Conservation (phyloP, 345 rosid species). For the Turnera subulata region DNA sequence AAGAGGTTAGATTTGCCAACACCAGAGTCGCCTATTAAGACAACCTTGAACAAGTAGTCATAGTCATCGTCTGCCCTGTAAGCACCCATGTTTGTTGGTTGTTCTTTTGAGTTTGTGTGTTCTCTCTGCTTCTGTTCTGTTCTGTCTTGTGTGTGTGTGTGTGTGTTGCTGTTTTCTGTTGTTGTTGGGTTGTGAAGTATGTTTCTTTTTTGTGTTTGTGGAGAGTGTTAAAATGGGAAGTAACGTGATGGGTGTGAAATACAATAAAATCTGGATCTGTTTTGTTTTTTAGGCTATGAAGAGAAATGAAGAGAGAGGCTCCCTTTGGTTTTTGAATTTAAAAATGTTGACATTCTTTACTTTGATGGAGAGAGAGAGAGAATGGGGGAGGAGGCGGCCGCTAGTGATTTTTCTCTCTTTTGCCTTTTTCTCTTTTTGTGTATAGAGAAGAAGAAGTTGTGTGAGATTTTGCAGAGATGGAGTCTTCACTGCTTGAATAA, state of each 20-base stretch:
- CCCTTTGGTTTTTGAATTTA: conserved; percentile 1
- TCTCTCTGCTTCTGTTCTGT: neutral
- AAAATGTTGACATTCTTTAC: conserved; percentile 7
- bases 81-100: conserved; percentile 13
- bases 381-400: neutral
- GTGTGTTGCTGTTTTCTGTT: no score
- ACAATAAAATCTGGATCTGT: neutral
- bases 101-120: neutral
- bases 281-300: neutral
- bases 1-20: conserved; percentile 28
- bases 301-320: neutral
- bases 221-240: neutral
- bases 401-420: neutral
- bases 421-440: no score
- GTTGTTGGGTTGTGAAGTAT: neutral
- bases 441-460: no score
- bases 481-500: no score
- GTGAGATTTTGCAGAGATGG: no score
- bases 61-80: conserved; percentile 26
- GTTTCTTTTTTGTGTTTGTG: neutral
- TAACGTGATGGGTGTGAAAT: neutral
- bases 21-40: conserved; percentile 26
- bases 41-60: conserved; percentile 24
- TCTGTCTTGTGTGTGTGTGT: neutral
- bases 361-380: neutral